phyloP scores from a whole-genome alignment of 164 flowering plant species.

The Magnolia kwangsiensis region DNA sequence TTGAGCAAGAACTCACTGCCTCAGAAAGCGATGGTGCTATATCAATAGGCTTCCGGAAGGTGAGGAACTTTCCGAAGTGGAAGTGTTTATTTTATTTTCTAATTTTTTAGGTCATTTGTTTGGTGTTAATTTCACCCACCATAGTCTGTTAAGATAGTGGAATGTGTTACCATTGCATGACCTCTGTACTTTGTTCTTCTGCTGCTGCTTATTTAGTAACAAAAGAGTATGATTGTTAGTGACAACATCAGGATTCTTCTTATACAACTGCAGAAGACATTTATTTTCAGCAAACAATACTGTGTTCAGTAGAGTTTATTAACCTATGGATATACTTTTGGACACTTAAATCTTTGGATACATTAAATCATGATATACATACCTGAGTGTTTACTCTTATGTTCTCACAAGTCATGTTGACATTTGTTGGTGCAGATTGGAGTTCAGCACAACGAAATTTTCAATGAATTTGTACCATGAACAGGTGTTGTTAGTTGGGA shows the following conservation, averaged over 20 bases:
- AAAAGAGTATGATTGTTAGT: too few relatives aligned
- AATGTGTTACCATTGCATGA: constrained; percentile 6
- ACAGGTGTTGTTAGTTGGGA: constrained; percentile 86
- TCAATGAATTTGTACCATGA: constrained; percentile 99
- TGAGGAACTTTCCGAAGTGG: constrained; percentile 31
- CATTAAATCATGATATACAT: neutral
- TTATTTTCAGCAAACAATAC: neutral
- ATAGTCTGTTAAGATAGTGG: neutral
- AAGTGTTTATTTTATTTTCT: neutral
- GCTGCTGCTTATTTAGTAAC: neutral
- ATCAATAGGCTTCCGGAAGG: constrained; percentile 84
- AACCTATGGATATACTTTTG: neutral
- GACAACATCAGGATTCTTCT: too few relatives aligned
- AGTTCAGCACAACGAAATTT: constrained; percentile 66
- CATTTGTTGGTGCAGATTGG: constrained; percentile 58
- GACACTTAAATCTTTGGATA: too few relatives aligned
- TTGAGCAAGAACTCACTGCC: constrained; percentile 87
- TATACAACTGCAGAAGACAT: too few relatives aligned
- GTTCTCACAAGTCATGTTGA: neutral
- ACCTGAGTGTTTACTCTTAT: neutral
- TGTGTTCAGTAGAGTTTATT: neutral
- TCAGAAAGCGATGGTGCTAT: constrained; percentile 87
- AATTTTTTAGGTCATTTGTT: too few relatives aligned
- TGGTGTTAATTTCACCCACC: neutral
- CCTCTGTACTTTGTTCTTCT: neutral